Base-by-base conservation (phyloP, 2,329 filamentous ascomycete species). In the Verticillium albo-atrum region DNA sequence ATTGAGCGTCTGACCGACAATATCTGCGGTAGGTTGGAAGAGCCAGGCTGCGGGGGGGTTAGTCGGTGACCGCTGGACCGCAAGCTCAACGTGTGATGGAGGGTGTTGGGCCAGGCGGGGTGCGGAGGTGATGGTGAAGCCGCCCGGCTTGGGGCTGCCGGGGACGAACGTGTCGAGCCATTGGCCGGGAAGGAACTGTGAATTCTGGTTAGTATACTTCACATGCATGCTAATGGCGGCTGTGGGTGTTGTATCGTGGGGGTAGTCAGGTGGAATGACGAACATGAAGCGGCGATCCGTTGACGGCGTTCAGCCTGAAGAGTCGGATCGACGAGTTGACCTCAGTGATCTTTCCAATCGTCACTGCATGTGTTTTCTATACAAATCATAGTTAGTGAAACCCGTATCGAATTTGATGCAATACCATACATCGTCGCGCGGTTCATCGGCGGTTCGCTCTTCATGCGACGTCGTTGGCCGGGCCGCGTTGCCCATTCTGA, bases 101-200 rank as follows among this genome's bases (percentile, higher is more conserved):
- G 56, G 32, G 6, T 57, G 57, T 9, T 59, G 61, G 25, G 72
- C 62, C 3, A 84, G 81, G 50, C 80, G 82, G 0, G 91, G 91
- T 0, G 89, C 77, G 1, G 90, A 95, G 6, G 91, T 94, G 64
- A 96, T 89, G 50, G 92, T 96, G 78, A 96, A 97, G 60, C 92
- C 92, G 34, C 92, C 92, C 3, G 91, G 87, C 70, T 89, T 86
- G 51, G 81, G 68, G 52, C 91, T 75, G 37, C 77, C 79, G 1
- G 92, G 91, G 57, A 92, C 83, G 71, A 89, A 88, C 6, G 92
- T 87, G 71, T 97, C 92, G 59, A 97, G 82, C 91, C 92, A 97
- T 79, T 96, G 92, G 58, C 92, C 92, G 5, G 92, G 86, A 6
- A 87, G 80, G 74, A 95, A 96, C 81, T 90, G 72, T 51, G 10